Evolutionary conservation across 179 eudicot species (phyloP).

Genomic region (Drosera spatulata): DNA sequence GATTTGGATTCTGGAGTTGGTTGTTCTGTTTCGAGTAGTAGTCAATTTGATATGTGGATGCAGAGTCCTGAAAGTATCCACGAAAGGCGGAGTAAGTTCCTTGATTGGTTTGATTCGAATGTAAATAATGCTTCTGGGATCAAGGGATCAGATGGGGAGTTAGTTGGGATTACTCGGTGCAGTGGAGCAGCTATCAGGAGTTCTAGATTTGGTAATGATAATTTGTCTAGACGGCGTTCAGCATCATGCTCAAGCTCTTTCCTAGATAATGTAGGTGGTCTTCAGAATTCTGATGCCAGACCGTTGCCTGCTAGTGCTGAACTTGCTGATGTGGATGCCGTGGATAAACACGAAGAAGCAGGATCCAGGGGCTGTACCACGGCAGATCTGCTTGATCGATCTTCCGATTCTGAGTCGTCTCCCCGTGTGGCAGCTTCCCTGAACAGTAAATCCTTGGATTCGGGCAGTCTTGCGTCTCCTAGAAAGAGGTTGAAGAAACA

Average conservation of each 20-base stretch:
- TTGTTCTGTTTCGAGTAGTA: constrained; percentile 15
- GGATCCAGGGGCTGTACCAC: constrained; percentile 7
- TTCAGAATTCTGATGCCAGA: constrained; percentile 14
- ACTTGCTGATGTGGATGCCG: constrained; percentile 4
- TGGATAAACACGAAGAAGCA: constrained; percentile 7
- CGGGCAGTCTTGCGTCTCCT: constrained; percentile 10
- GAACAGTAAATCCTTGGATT: constrained; percentile 12
- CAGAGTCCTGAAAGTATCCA: constrained; percentile 49
- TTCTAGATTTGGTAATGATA: constrained; percentile 20
- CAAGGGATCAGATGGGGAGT: constrained; percentile 10
- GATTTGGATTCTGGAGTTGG: constrained; percentile 5
- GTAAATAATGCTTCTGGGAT: background rate
- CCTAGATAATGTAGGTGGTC: constrained; percentile 14
- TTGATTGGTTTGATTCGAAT: constrained; percentile 41
- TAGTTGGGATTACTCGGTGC: constrained; percentile 19
- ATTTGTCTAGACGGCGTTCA: constrained; percentile 38
- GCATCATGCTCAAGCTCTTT: constrained; percentile 17
- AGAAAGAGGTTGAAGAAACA: constrained; percentile 37
- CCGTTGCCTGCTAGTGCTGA: constrained; percentile 19
- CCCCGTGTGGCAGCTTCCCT: constrained; percentile 17
- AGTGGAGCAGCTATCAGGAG: constrained; percentile 34
- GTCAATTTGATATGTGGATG: constrained; percentile 46
- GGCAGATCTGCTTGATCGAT: constrained; percentile 12
- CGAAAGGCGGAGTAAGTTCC: constrained; percentile 54
- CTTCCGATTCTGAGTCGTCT: constrained; percentile 20